Evolutionary conservation across 352 stramenopile genomes (phyloP).

Genomic region (Phytophthora pseudosyringae): DNA sequence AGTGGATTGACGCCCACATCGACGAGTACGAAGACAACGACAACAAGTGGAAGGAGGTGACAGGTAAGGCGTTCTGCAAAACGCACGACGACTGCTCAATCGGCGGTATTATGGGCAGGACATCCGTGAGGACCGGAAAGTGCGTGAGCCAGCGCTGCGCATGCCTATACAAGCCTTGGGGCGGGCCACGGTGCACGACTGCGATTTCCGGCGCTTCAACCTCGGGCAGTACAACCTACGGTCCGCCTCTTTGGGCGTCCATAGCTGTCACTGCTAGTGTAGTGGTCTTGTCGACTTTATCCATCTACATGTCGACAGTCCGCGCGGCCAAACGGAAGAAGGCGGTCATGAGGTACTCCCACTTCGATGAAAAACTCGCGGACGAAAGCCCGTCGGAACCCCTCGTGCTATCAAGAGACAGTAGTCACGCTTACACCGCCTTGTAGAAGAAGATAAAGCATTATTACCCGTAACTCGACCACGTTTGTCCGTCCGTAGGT

Average conservation of each 20-base stretch:
- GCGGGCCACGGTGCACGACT: conserved; percentile 29
- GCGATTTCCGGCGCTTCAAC: conserved; percentile 14
- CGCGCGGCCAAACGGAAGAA: conserved; percentile 21
- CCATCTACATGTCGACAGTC: conserved; percentile 21
- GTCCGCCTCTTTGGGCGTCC: conserved; percentile 20
- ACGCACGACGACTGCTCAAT: conserved; percentile 61
- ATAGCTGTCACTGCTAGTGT: conserved; percentile 14
- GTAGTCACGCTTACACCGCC: not conserved
- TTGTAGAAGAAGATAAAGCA: not conserved
- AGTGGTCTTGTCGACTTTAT: conserved; percentile 1
- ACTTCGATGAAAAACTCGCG: conserved; percentile 10
- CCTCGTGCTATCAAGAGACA: conserved; percentile 17
- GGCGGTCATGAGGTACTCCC: conserved; percentile 9
- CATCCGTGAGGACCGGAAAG: conserved; percentile 39
- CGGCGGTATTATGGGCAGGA: conserved; percentile 28
- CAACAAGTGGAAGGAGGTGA: conserved; percentile 49
- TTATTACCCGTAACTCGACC: no score
- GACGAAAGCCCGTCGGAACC: conserved; percentile 10
- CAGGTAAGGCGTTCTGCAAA: conserved; percentile 50
- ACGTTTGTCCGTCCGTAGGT: no score
- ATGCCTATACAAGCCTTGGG: conserved; percentile 58
- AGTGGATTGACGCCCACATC: conserved; percentile 65
- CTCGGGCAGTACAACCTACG: conserved; percentile 19
- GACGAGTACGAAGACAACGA: conserved; percentile 64
- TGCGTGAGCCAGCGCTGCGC: conserved; percentile 55